Base-by-base conservation (phyloP, 495 filamentous ascomycete genomes). In the Durotheca rogersii region DNA sequence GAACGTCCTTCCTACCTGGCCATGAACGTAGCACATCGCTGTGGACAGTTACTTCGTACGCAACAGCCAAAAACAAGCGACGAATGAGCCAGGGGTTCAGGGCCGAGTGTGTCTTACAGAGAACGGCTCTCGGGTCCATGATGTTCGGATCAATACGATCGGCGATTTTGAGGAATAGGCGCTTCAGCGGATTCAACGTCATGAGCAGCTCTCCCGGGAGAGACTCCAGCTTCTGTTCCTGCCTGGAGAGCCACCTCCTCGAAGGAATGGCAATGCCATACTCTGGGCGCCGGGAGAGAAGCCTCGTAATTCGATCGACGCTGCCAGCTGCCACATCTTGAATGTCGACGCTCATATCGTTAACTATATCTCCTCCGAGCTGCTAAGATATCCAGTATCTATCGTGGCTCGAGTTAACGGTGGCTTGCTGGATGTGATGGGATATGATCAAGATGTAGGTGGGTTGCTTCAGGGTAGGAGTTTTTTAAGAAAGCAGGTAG, bases 31-130 rank as follows among this genome's bases (percentile, higher is more conserved):
- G 33, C 0, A 39, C 6, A 15, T 51, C 55, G 12, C 62, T 62
- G 6, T 64, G 49, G 2, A 62, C 64, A 2, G 69, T 71, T 34
- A 59, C 59, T 45, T 74, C 72, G 21, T 65, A 58, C 2, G 60
- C 58, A 6, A 73, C 21, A 17, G 59, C 53, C 21, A 67, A 34
- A 42, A 71, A 71, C 1, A 71, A 33, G 12, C 58, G 51, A 17
- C 61, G 66, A 21, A 73, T 68, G 7, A 74, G 48, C 27, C 48
- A 59, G 10, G 64, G 53, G 45, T 71, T 66, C 29, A 74, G 63
- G 2, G 6, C 21, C 29, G 61, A 41, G 54, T 74, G 72, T 2
- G 59, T 60, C 15, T 35, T 23, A 44, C 71, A 74, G 11, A 74
- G 61, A 6, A 63, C 40, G 14, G 64, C 61, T 19, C 50, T 54